phyloP scores from a whole-genome alignment of 2,329 filamentous ascomycete genomes.

The Colletotrichum falcatum region DNA sequence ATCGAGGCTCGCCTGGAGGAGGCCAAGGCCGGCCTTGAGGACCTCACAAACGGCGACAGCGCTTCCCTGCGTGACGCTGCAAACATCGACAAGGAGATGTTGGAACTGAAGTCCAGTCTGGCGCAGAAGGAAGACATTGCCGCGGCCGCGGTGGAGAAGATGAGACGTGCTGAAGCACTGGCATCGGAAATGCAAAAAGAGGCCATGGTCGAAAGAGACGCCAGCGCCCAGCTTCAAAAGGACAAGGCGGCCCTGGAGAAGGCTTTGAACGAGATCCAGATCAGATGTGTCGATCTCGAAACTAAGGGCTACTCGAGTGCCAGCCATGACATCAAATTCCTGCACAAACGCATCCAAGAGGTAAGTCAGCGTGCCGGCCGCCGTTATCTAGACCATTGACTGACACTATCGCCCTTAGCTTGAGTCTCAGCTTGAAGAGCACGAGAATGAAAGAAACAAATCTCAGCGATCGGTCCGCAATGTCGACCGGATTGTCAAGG shows the following conservation, averaged over 20 bases:
- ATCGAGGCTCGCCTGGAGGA: slow-evolving; percentile 88
- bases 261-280: slow-evolving; percentile 87
- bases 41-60: slow-evolving; percentile 85
- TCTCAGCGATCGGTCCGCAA: slow-evolving; percentile 91
- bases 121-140: slow-evolving; percentile 96
- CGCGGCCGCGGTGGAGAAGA: slow-evolving; percentile 93
- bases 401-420: slow-evolving; percentile 68
- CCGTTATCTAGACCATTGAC: slow-evolving; percentile 37
- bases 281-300: slow-evolving; percentile 91
- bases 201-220: slow-evolving; percentile 86
- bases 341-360: slow-evolving; percentile 95
- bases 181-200: slow-evolving; percentile 93
- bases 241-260: slow-evolving; percentile 93
- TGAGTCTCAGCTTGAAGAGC: slow-evolving; percentile 85
- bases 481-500: slow-evolving; percentile 92
- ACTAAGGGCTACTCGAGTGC: slow-evolving; percentile 96
- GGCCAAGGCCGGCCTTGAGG: slow-evolving; percentile 88
- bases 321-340: slow-evolving; percentile 93
- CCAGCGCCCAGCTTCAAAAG: slow-evolving; percentile 83
- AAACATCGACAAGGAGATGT: slow-evolving; percentile 85
- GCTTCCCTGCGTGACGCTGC: slow-evolving; percentile 92
- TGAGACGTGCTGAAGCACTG: slow-evolving; percentile 91
- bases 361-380: slow-evolving; percentile 62
- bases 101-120: slow-evolving; percentile 88
- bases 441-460: slow-evolving; percentile 81